Evolutionary conservation across 2,329 filamentous ascomycete species (phyloP), one percentile per base, ranked within the genome.

Genomic region (Blastomyces parvus): DNA sequence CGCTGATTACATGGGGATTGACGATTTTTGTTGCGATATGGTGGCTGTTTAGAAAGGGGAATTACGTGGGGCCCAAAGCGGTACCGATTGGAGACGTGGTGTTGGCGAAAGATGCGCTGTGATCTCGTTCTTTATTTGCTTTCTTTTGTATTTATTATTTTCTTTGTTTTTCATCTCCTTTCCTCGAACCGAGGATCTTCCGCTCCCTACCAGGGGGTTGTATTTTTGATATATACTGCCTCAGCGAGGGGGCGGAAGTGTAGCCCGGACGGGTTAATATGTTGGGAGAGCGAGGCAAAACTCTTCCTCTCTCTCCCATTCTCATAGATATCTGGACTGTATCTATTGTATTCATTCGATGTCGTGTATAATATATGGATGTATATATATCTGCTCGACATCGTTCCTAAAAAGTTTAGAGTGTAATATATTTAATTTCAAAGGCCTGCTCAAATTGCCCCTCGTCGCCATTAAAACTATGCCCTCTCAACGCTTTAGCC

Each of bases 1-100:
- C 76, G 67, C 68, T 84, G 55, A 80, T 84, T 66, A 80, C 79
- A 1, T 81, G 80, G 14, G 82, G 81, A 1, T 71, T 83, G 65
- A 81, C 80, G 0, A 73, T 82, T 13, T 76, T 84, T 48, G 74
- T 83, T 1, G 74, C 72, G 0, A 65, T 75, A 1, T 83, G 81
- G 79, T 82, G 73, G 72, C 69, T 77, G 59, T 40, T 76, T 62
- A 71, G 72, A 63, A 69, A 68, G 65, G 64, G 66, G 13, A 67
- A 69, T 6, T 77, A 78, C 60, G 70, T 71, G 25, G 75, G 76
- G 2, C 75, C 75, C 2, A 60, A 63, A 14, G 59, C 30, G 19
- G 50, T 61, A 14, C 50, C 42, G 27, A 30, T 62, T 17, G 42
- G 56, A 14, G 63, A 64, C 1, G 48, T 50, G n/a, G 22, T 60